Conservation (phyloP, 306 rosid genomes). For the Luffa aegyptiaca region DNA sequence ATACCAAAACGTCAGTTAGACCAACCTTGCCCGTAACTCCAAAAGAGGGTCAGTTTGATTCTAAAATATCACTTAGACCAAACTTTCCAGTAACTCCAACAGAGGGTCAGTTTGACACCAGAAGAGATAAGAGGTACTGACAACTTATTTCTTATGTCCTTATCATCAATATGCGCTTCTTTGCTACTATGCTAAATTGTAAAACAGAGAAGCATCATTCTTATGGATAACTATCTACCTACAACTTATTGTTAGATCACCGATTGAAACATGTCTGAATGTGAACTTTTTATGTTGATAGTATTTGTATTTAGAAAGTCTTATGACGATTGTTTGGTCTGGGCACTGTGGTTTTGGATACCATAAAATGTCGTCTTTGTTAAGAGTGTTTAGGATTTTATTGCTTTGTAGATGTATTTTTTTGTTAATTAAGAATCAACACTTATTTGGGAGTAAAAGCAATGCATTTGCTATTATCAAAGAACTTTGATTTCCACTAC, state of each 20-base stretch:
- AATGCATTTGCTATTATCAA: not conserved
- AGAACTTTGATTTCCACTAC: not conserved
- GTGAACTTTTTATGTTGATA: not conserved
- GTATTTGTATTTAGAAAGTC: not conserved
- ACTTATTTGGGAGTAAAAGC: not conserved
- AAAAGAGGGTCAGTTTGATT: constrained; percentile 27
- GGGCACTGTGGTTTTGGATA: not conserved
- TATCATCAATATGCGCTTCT: not conserved
- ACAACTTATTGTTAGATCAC: not conserved
- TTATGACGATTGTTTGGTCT: not conserved
- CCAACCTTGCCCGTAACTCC: constrained; percentile 29
- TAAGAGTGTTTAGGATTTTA: not conserved
- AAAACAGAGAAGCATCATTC: not conserved
- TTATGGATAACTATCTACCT: not conserved
- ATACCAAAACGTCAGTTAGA: constrained; percentile 32
- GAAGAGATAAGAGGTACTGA: constrained; percentile 57
- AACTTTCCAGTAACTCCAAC: constrained; percentile 22
- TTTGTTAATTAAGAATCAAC: not conserved
- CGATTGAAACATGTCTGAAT: not conserved
- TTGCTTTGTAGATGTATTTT: not conserved
- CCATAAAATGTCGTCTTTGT: not conserved
- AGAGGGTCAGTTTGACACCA: constrained; percentile 28
- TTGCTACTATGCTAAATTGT: not conserved
- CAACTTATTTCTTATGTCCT: not conserved
- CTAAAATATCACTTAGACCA: constrained; percentile 41